Base-by-base conservation (phyloP, 2,329 filamentous ascomycete genomes). In the Paraconiothyrium sp. region DNA sequence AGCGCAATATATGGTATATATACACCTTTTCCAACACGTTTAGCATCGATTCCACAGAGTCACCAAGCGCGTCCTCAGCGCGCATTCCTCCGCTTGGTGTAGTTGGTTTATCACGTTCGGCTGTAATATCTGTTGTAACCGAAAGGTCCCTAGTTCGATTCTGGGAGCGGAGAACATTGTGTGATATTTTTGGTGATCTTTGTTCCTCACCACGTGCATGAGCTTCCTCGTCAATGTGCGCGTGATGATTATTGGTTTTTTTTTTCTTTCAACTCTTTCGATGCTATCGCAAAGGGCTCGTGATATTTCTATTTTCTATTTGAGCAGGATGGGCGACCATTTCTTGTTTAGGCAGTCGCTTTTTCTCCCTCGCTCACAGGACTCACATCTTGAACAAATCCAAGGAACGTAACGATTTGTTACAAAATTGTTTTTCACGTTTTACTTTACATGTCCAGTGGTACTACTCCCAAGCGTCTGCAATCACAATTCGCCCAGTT, bases 41-140 rank as follows among this genome's bases (percentile, higher is more conserved):
- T 50, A 35, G 6, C 37, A 54, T 54, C 50, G 20, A 48, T 27
- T 43, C 34, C n/a, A 39, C 34, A 30, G 20, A 27, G 20, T 46
- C 39, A 55, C 52, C 52, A 54, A 55, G 37, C 52, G 52, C 52
- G 52, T 41, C 39, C 10, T 9, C 39, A 34, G 52, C 39, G 39
- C 52, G 52, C 39, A 55, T 46, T 34, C 52, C 59, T 61, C 59
- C 59, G 59, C 59, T 61, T 61, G 59, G 59, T 61, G 59, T 61
- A 61, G 59, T 61, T 61, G 59, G 59, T 61, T 61, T 61, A 61
- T 61, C 59, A 61, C 59, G 59, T 61, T 61, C 54, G 59, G 27
- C 59, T 61, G 59, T 57, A 61, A 61, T 61, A 52, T 46, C 59
- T 52, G 39, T 61, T 61, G 59, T 57, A 35, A 61, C 27, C 59